Evolutionary conservation across 2,329 filamentous ascomycete species (phyloP), one percentile per base, ranked within the genome.

Genomic region (Elsinoe batatas): DNA sequence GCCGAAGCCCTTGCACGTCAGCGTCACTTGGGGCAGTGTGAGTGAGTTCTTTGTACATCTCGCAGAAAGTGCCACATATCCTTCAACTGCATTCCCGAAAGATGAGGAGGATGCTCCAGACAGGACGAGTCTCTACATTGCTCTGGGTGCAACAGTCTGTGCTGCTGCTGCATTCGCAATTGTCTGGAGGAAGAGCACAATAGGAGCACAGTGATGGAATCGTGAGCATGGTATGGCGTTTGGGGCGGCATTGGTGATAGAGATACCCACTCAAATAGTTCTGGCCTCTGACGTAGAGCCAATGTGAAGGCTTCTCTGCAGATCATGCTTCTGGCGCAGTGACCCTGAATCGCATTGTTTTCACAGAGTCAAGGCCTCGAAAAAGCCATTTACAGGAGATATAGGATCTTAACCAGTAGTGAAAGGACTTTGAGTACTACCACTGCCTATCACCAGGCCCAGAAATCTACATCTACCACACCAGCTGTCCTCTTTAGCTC

Each of bases 21-120:
- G 89, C 65, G 90, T 93, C 30, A 93, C 86, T 5, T 98, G 93
- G 93, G 84, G 81, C 64, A 94, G 88, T 64, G 95, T 97, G 62
- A 87, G 86, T 60, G 93, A 98, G 71, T 79, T 97, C 35, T 98
- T 97, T 70, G 89, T 96, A 20, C 84, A 77, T 59, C 80, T 97
- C 56, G 93, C 93, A 5, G 93, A 97, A 71, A 87, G 88, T 38
- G 91, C 91, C 5, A 93, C 91, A 43, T 90, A 90, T 65, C 93
- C 93, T 0, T 90, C 84, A 63, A 87, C 83, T 0, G 91, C 86
- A 0, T 95, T 94, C 64, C 91, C 93, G 0, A 93, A 91, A 71
- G 87, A 80, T 54, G 89, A 95, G 60, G 91, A 95, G 64, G 89
- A 93, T 54, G 80, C 83, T 1, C 83, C 85, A 3, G 91, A 96